Evolutionary conservation across 2,329 filamentous ascomycete species (phyloP).

Genomic region (Penicillium sp.): DNA sequence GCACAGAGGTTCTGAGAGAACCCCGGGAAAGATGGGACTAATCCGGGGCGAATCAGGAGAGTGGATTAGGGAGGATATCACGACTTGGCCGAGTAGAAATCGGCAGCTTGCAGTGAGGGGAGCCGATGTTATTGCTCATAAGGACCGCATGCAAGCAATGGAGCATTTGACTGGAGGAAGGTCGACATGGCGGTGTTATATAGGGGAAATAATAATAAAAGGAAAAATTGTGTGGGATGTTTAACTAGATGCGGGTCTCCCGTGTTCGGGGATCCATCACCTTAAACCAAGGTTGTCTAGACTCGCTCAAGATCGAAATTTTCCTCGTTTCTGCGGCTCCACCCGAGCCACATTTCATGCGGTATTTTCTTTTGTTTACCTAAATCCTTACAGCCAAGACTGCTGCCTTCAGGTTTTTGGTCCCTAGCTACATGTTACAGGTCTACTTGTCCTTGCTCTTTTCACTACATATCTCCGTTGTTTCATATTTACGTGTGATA

Average conservation of each 20-base stretch:
- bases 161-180: conserved; percentile 25
- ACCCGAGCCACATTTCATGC: conserved; percentile 1
- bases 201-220: background rate
- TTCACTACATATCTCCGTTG: background rate
- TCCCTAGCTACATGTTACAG: background rate
- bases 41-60: conserved; percentile 17
- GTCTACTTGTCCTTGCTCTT: background rate
- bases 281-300: conserved; percentile 4
- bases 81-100: conserved; percentile 5
- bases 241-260: background rate
- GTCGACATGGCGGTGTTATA: background rate
- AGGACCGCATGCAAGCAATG: conserved; percentile 19
- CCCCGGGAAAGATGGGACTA: background rate
- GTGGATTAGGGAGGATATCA: background rate
- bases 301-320: background rate
- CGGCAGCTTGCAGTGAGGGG: conserved; percentile 12
- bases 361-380: background rate
- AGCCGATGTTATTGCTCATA: conserved; percentile 22
- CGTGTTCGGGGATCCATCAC: conserved; percentile 3
- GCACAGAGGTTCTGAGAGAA: background rate
- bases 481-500: background rate
- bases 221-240: background rate
- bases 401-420: background rate
- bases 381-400: background rate
- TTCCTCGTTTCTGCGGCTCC: background rate